Evolutionary conservation across 768 basidiomycete genomes (phyloP).

Genomic region (Leccinum pellstonianum): DNA sequence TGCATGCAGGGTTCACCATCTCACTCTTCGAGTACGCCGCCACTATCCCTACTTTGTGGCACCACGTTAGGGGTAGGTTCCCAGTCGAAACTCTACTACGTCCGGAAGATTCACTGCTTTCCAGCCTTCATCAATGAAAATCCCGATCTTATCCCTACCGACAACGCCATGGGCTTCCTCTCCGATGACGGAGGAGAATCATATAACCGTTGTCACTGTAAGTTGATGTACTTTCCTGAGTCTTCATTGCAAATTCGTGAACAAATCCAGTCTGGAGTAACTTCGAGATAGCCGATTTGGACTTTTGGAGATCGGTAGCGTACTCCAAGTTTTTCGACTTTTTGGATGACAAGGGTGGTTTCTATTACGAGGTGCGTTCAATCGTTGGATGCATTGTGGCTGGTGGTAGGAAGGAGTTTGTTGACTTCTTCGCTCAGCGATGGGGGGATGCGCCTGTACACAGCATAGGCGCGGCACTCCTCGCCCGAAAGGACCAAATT

Average conservation of each 20-base stretch:
- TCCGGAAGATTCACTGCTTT: not conserved
- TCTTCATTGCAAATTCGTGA: constrained; percentile 20
- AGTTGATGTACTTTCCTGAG: constrained; percentile 28
- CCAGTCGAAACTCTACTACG: not conserved
- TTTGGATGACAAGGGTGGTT: constrained; percentile 80
- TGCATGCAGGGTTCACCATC: constrained; percentile 66
- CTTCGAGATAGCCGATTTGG: constrained; percentile 86
- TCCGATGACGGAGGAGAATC: constrained; percentile 66
- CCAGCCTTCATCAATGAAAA: constrained; percentile 68
- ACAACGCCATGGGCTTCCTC: constrained; percentile 73
- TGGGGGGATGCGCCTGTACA: constrained; percentile 91
- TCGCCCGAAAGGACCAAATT: constrained; percentile 70
- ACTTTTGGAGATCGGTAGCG: constrained; percentile 83
- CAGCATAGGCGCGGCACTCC: constrained; percentile 76
- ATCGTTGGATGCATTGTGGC: not conserved
- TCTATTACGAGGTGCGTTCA: constrained; percentile 79
- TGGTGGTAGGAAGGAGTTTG: not conserved
- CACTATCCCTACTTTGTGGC: constrained; percentile 83
- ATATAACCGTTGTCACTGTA: constrained; percentile 80
- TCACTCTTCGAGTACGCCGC: constrained; percentile 74
- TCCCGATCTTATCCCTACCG: constrained; percentile 56
- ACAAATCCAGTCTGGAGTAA: constrained; percentile 57
- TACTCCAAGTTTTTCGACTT: constrained; percentile 83
- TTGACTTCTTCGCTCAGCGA: constrained; percentile 37
- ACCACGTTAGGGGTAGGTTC: constrained; percentile 58